phyloP scores from a whole-genome alignment of 176 grass and related monocot species.

The Carex parvula region DNA sequence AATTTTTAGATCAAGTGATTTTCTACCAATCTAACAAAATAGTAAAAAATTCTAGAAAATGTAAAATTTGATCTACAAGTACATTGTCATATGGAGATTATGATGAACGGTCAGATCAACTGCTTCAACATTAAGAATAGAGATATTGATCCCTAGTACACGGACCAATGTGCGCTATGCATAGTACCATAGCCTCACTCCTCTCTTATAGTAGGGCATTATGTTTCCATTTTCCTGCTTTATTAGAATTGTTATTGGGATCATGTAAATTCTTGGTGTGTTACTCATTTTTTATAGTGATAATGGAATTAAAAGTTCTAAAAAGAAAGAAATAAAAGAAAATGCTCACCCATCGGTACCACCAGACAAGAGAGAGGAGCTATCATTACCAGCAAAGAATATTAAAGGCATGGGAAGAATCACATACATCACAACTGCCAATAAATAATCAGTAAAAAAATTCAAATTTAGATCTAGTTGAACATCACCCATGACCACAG shows the following conservation, averaged over 20 bases:
- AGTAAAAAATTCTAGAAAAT: too few species aligned
- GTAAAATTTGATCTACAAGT: too few species aligned
- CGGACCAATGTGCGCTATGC: too few species aligned
- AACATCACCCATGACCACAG: not conserved
- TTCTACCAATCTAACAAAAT: too few species aligned
- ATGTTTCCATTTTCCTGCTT: not conserved
- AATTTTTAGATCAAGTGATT: too few species aligned
- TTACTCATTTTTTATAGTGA: not conserved
- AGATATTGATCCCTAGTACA: too few species aligned
- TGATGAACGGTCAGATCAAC: too few species aligned
- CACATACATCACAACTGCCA: slow-evolving; percentile 85
- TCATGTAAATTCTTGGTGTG: not conserved
- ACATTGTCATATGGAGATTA: too few species aligned
- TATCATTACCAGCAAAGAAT: slow-evolving; percentile 64
- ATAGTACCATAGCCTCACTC: too few species aligned
- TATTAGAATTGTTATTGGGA: not conserved
- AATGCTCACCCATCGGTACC: slow-evolving; percentile 51
- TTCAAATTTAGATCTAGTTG: slow-evolving; percentile 3
- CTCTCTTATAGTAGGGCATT: not conserved
- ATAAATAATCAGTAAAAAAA: slow-evolving; percentile 18
- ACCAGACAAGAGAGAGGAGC: slow-evolving; percentile 43
- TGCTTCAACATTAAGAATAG: too few species aligned
- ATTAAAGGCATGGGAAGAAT: slow-evolving; percentile 85
- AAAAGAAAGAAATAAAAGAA: not conserved
- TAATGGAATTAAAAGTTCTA: not conserved